Conservation (phyloP, 805 yeast species). For the Candida hungchunana region DNA sequence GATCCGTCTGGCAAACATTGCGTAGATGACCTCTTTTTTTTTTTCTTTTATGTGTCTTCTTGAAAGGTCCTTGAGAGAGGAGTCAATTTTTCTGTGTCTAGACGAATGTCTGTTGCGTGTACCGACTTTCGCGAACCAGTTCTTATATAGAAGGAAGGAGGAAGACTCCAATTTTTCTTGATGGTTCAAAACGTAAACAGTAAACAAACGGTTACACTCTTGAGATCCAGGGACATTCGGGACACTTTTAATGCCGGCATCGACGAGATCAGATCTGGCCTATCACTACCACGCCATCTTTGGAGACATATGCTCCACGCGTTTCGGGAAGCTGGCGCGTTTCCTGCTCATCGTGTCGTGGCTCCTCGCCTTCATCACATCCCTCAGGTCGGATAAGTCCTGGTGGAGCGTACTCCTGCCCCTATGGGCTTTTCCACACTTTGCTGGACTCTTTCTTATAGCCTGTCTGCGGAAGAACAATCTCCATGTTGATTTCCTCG, state of each 20-base stretch:
- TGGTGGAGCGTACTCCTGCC: constrained; percentile 24
- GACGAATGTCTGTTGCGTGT: background rate
- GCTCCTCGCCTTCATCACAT: constrained; percentile 24
- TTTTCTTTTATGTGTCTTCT: too few relatives aligned
- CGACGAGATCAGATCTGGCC: constrained; percentile 11
- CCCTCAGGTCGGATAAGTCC: constrained; percentile 22
- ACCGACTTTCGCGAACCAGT: background rate
- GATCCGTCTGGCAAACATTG: constrained; percentile 15
- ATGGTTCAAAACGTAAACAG: too few relatives aligned
- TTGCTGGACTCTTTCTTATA: constrained; percentile 30
- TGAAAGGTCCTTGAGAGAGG: too few relatives aligned
- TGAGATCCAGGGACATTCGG: background rate
- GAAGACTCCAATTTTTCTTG: too few relatives aligned
- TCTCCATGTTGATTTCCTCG: constrained; percentile 34
- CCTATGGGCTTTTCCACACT: constrained; percentile 21
- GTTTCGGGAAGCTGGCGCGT: constrained; percentile 37
- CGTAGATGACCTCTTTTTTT: too few relatives aligned
- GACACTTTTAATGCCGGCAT: too few relatives aligned
- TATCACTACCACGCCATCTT: constrained; percentile 36
- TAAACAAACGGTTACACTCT: background rate
- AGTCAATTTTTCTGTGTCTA: too few relatives aligned
- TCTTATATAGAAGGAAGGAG: too few relatives aligned
- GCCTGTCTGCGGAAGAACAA: constrained; percentile 37
- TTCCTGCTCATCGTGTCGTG: constrained; percentile 30
- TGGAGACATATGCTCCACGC: constrained; percentile 36